These are phyloP conservation scores for Juncus effusus DNA, from an alignment of 176 grass and related monocot genomes.

Conservation along the genomic window DNA sequence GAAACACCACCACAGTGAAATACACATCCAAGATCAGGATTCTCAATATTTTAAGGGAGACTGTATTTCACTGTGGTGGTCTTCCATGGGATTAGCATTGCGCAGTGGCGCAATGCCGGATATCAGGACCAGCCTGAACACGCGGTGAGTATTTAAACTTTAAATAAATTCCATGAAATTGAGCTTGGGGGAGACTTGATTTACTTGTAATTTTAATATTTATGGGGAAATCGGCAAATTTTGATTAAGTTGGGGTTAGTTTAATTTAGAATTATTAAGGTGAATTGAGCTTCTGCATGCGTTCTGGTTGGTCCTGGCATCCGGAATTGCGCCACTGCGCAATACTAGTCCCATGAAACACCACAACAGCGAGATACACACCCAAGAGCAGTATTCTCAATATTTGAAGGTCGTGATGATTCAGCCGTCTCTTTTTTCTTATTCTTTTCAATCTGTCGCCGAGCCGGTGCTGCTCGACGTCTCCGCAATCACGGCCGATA, in stretches of 20 bases:
- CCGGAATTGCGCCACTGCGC: conserved; percentile 90
- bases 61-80: conserved; percentile 72
- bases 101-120: conserved; percentile 89
- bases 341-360: conserved; percentile 67
- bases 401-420: conserved; percentile 89
- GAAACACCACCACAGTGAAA: conserved; percentile 76
- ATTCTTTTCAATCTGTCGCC: conserved; percentile 57
- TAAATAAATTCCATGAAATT: neutral
- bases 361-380: conserved; percentile 74
- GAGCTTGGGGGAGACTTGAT: neutral
- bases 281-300: conserved; percentile 15
- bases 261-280: conserved; percentile 5
- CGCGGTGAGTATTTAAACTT: conserved; percentile 49
- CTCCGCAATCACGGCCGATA: conserved; percentile 65
- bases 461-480: conserved; percentile 70
- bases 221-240: neutral
- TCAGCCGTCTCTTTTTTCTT: conserved; percentile 84
- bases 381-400: conserved; percentile 74
- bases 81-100: conserved; percentile 64
- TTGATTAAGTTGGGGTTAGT: conserved; percentile 3
- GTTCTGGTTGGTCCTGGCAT: conserved; percentile 81
- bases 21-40: conserved; percentile 82
- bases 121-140: conserved; percentile 91
- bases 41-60: conserved; percentile 9
- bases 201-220: conserved; percentile 4